These are phyloP conservation scores for Nakaseomyces bracarensis DNA, from an alignment of 1,139 yeast genomes.

Conservation along the genomic window DNA sequence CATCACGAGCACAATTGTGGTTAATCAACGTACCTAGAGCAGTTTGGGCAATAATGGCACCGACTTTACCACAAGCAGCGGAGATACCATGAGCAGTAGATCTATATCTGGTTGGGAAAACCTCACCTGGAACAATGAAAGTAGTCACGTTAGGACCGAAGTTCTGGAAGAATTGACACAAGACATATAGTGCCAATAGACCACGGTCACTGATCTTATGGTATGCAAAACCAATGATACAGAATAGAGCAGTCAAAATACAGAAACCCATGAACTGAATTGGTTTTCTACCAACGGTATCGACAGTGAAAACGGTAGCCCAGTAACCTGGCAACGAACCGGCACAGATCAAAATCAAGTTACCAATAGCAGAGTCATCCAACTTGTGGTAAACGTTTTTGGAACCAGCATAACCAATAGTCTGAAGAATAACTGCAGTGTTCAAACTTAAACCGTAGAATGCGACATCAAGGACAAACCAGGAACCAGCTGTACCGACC, in stretches of 20 bases:
- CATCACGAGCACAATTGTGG: conserved; percentile 59
- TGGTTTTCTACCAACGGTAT: conserved; percentile 73
- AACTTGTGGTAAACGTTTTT: conserved; percentile 54
- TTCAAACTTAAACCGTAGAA: conserved; percentile 84
- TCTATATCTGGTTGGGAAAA: conserved; percentile 95
- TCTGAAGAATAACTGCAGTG: conserved; percentile 69
- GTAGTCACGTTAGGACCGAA: conserved; percentile 96
- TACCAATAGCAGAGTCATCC: conserved; percentile 78
- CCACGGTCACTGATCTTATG: conserved; percentile 57
- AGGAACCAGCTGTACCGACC: conserved; percentile 90
- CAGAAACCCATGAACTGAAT: conserved; percentile 68
- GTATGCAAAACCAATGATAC: conserved; percentile 67
- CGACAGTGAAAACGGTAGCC: conserved; percentile 69
- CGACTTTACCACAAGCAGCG: conserved; percentile 92
- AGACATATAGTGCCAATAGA: conserved; percentile 61
- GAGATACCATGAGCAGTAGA: conserved; percentile 97
- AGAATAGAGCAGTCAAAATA: conserved; percentile 56
- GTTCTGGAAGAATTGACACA: conserved; percentile 78
- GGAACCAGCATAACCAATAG: conserved; percentile 70
- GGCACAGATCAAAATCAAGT: conserved; percentile 80
- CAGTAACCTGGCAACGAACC: conserved; percentile 92
- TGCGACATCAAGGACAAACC: conserved; percentile 95
- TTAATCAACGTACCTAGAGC: conserved; percentile 76
- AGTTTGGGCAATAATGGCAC: conserved; percentile 94
- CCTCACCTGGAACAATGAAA: conserved; percentile 92